A percentile compares a stretch with the other conserved stretches of the same genome.
Conservation (phyloP, 768 basidiomycete species). For the Nidularia pulvinata region DNA sequence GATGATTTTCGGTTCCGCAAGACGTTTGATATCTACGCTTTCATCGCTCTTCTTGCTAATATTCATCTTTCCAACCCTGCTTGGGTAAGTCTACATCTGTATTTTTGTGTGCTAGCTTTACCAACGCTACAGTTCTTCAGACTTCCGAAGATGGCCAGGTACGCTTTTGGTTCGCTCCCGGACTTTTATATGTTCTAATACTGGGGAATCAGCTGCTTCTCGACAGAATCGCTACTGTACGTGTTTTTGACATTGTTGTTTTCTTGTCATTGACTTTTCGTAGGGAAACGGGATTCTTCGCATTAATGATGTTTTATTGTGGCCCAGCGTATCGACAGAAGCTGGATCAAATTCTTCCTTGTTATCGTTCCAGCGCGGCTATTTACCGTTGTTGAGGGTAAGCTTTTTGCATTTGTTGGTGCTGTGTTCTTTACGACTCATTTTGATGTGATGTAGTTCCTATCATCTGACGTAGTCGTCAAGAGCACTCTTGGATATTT, state of each 20-base stretch:
- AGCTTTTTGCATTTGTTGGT: not conserved
- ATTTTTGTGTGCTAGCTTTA: not conserved
- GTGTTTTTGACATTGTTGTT: conserved; percentile 3
- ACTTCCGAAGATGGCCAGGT: conserved; percentile 54
- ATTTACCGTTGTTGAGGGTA: conserved; percentile 54
- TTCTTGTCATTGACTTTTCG: not conserved
- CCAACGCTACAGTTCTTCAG: conserved; percentile 15
- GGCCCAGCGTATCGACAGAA: conserved; percentile 33
- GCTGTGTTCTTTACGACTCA: not conserved
- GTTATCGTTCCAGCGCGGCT: conserved; percentile 62
- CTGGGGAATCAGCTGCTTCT: conserved; percentile 32
- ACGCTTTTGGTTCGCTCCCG: conserved; percentile 5
- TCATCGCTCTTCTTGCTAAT: conserved; percentile 33
- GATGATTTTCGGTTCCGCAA: conserved; percentile 41
- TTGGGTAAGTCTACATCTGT: conserved; percentile 33
- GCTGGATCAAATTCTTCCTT: conserved; percentile 27
- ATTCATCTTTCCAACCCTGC: conserved; percentile 29
- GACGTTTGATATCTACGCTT: conserved; percentile 43
- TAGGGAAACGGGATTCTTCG: conserved; percentile 52
- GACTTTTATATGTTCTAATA: not conserved
- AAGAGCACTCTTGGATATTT: conserved; percentile 51
- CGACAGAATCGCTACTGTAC: conserved; percentile 32
- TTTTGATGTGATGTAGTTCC: conserved; percentile 34
- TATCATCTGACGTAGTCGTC: conserved; percentile 57
- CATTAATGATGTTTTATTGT: conserved; percentile 47